Base-by-base conservation (phyloP, 2,329 filamentous ascomycete species). In the Talaromyces piceae region DNA sequence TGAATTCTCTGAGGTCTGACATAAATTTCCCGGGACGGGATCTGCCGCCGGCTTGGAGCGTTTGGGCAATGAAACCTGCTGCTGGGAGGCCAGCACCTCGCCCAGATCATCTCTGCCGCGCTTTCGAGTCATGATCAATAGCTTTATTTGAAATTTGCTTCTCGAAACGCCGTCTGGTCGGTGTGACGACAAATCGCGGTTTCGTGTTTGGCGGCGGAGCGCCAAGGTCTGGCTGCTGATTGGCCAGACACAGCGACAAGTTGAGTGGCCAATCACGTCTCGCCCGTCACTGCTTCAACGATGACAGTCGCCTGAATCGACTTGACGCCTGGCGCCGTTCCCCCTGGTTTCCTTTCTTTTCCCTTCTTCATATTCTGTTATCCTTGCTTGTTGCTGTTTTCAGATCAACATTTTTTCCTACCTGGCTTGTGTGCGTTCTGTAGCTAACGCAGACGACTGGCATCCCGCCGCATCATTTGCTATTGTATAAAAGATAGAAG, bases 201-300 rank as follows among this genome's bases (percentile, higher is more conserved):
- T 52, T 52, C 50, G 50, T 25, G 37, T 49, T 47, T 47, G 47
- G 12, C 23, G 46, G 51, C 28, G 41, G 46, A 45, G 51, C 11
- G 27, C 20, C 13, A 18, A 37, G 13, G 25, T 13, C 7, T 11
- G 16, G 27, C 26, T 12, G 22, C 25, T 45, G 47, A 50, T 33
- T 50, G 47, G 47, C 25, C 37, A 20, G 16, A 6, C 8, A 37
- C n/a, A n/a, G 16, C 20, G 33, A 18, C 33, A 18, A n/a, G n/a
- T n/a, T 13, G 33, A 18, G n/a, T 37, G 33, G 33, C 33, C 33
- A 37, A 37, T 37, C 33, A 37, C 31, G 8, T 18, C 12, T 23
- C 30, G 45, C 18, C 28, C 3, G 8, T 4, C 4, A 39, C 33
- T 16, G 11, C 28, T 5, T 31, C 2, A 1, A 31, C n/a, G n/a